Base-by-base conservation (phyloP, 208 protist genomes). In the Strigomonas culicis region DNA sequence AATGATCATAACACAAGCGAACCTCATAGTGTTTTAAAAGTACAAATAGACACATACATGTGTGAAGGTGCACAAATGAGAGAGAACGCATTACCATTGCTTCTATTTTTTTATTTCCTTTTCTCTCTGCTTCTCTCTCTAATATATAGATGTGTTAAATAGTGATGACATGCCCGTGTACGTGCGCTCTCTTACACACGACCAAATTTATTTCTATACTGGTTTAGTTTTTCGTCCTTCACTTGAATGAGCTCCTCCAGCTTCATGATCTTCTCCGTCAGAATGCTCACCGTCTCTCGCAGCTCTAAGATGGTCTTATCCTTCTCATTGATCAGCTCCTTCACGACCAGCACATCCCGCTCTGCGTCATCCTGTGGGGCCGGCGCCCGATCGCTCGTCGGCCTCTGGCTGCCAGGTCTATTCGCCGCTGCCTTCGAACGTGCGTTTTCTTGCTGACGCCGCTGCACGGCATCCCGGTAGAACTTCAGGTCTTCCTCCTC, bases 161-260 rank as follows among this genome's bases (percentile, higher is more conserved):
- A 41, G 36, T 41, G 36, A 41, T 41, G 36, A 41, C 6, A 41
- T 41, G 36, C 6, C n/a, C n/a, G n/a, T n/a, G n/a, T n/a, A n/a
- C n/a, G n/a, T n/a, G n/a, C n/a, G n/a, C 39, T 46, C 49, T n/a
- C 19, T 58, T 31, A 50, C 32, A 22, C 62, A 59, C 70, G 72
- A 11, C 87, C 84, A 53, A 90, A 86, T 47, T 84, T 88, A 11
- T 74, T 59, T 47, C 88, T 78, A 64, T 93, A 94, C 44, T 82
- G 79, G 31, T 65, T 69, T 41, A 99, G 88, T 67, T 98, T 98
- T 30, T 87, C 82, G 67, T 99, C 97, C 78, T 99, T 99, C 19
- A 99, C 76, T 19, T 85, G 75, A 15, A 98, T 68, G 21, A 99
- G 82, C 76, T 99, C 91, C 73, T 99, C 97, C 25, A 99, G 62